Base-by-base conservation (phyloP, 257 asterid species). In the Capsicum pubescens region DNA sequence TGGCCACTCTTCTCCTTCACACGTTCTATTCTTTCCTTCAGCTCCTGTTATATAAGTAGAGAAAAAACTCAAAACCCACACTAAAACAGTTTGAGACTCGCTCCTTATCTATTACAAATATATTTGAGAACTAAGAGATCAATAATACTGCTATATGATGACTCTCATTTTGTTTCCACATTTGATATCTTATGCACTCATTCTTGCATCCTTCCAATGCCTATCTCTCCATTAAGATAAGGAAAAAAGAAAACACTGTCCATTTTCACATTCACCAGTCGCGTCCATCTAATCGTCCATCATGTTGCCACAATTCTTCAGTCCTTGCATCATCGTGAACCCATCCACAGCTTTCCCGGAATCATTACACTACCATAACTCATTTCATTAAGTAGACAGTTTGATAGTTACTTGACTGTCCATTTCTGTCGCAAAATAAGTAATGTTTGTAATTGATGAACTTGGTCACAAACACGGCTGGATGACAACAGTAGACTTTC, bases 11-110 rank as follows among this genome's bases (percentile, higher is more conserved):
- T 91, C 84, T 88, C 90, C 86, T 89, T 94, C 81, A 92, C 90
- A 77, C 58, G 86, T 84, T 94, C 93, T 69, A 94, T 91, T 88
- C 89, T 89, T 86, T 90, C 94, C 91, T 94, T 94, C 48, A 96
- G 89, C 55, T 93, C 93, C 98, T 93, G 91, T 35, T 54, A 50
- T 26, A 74, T 8, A 54, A 77, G 82, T 77, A 32, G 63, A 77
- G 44, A 10, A 54, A 54, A 14, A 35, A 58, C 8, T 54, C 13
- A 77, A 14, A 67, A 4, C 26, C 64, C 66, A 46, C 80, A 46
- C 39, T 5, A 70, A 2, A n/a, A 39, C 80, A 71, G 14, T n/a
- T 71, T 71, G 42, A 71, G 80, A 46, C 59, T 71, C 8, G 6
- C 80, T 26, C 32, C 32, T 26, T 0, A 46, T 46, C 39, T 44